Conservation (phyloP, 1,284 basidiomycete genomes). For the Trichosporon inkin region DNA sequence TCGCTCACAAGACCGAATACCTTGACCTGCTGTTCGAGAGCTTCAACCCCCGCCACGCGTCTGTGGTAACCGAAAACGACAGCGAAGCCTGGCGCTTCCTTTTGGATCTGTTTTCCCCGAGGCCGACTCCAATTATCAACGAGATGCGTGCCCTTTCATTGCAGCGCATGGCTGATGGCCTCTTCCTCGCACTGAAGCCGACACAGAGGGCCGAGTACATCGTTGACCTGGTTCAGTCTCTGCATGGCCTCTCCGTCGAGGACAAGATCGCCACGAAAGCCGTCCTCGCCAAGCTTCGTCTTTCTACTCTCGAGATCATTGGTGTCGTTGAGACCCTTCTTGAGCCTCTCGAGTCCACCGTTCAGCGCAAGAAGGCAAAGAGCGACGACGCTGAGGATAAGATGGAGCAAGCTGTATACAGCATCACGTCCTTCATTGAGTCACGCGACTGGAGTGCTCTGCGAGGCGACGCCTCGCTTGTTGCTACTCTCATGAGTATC, state of each 20-base stretch:
- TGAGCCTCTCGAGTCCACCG: conserved; percentile 33
- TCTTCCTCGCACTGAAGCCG: conserved; percentile 32
- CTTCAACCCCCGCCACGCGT: conserved; percentile 23
- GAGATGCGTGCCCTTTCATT: conserved; percentile 28
- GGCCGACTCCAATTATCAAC: background rate
- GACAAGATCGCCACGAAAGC: conserved; percentile 31
- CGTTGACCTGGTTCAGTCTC: conserved; percentile 30
- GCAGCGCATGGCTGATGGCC: conserved; percentile 32
- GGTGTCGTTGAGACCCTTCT: conserved; percentile 28
- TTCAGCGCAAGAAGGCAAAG: conserved; percentile 35
- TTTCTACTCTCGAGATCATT: conserved; percentile 29
- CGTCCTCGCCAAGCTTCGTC: conserved; percentile 27
- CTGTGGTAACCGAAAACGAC: conserved; percentile 26
- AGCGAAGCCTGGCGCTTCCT: conserved; percentile 29
- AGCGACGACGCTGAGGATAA: conserved; percentile 25
- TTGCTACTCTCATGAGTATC: conserved; percentile 69
- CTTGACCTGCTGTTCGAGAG: conserved; percentile 26
- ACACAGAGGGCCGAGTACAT: conserved; percentile 33
- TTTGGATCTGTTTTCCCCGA: conserved; percentile 15
- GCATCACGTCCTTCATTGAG: conserved; percentile 68
- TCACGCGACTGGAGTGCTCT: conserved; percentile 62
- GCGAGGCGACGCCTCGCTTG: conserved; percentile 65
- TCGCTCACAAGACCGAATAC: conserved; percentile 24
- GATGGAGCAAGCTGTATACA: conserved; percentile 43
- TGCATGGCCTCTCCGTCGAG: conserved; percentile 26